A percentile compares a stretch with the other conserved stretches of the same genome.
Conservation (phyloP, 495 filamentous ascomycete species). For the Massariosphaeria phaeospora region DNA sequence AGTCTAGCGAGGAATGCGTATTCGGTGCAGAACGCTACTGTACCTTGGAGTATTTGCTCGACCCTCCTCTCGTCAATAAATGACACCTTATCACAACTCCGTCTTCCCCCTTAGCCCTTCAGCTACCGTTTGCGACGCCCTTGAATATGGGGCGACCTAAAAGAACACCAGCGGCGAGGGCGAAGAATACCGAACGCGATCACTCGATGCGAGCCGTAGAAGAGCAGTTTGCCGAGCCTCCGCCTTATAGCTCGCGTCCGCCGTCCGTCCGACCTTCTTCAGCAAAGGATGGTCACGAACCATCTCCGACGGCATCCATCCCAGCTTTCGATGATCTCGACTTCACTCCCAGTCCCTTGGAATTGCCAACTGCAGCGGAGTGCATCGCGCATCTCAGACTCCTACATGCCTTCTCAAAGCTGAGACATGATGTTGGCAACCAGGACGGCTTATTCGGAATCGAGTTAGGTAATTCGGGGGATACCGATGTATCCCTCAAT, state of each 20-base stretch:
- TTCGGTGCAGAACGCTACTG: no score
- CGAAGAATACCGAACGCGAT: not conserved
- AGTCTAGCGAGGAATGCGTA: no score
- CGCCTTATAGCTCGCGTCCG: slow-evolving; percentile 1
- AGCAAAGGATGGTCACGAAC: not conserved
- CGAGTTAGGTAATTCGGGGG: slow-evolving; percentile 20
- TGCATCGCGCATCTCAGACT: slow-evolving; percentile 76
- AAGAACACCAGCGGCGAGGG: not conserved
- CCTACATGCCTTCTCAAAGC: slow-evolving; percentile 60
- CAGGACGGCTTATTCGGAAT: slow-evolving; percentile 63
- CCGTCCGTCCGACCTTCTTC: not conserved
- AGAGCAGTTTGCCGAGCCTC: not conserved
- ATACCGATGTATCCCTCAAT: not conserved
- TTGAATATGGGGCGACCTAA: no score
- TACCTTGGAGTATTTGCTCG: no score
- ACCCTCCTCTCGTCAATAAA: no score
- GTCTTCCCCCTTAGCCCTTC: no score
- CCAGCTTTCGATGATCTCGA: slow-evolving; percentile 5
- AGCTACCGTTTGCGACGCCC: no score
- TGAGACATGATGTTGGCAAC: slow-evolving; percentile 62
- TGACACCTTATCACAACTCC: no score
- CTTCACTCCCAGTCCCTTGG: slow-evolving; percentile 17
- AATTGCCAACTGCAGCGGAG: slow-evolving; percentile 36
- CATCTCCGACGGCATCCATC: not conserved
- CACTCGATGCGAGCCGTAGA: not conserved